Evolutionary conservation across 768 basidiomycete genomes (phyloP), one percentile per base, ranked within the genome.

Genomic region (Pleurotus djamor): DNA sequence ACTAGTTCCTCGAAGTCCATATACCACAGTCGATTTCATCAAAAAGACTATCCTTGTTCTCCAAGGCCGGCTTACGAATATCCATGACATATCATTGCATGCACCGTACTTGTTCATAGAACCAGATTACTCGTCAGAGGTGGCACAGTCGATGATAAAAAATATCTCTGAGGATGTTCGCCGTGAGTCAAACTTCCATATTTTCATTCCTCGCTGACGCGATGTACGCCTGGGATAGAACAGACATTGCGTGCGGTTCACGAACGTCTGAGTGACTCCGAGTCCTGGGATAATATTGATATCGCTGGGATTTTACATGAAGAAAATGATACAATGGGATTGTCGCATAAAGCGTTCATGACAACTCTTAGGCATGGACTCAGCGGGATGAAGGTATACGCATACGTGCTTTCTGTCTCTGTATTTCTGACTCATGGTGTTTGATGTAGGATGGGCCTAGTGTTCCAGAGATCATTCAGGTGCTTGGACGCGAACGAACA

Each of bases 61-160:
- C 35, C 84, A 88, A 88, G 86, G 87, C 51, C 87, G 93, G 13
- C 71, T 91, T 14, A 80, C 78, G 5, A 92, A 85, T 56, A 67
- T 96, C 16, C 77, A 80, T 41, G 94, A 96, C 62, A 79, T 97
- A 38, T 83, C 89, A 0, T 65, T 68, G 1, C 76, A 86, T 21
- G 88, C 85, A 0, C 84, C 89, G 0, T 96, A 88, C 70, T 85
- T 96, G 72, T 98, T 97, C 69, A 70, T 83, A 14, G 82, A 85
- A 3, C 92, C 92, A 0, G 76, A 89, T 54, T 80, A 85, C 58
- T 52, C 72, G 0, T 77, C 82, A 1, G 69, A 80, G 0, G 84
- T 87, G 57, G 87, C 91, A 0, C 67, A 71, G 52, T 71, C 67
- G 10, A 85, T 94, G 82, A 63, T 78, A 28, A 71, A 73, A 33